phyloP scores from a whole-genome alignment of 1,284 basidiomycete species.

The Apiotrichum gracile region DNA sequence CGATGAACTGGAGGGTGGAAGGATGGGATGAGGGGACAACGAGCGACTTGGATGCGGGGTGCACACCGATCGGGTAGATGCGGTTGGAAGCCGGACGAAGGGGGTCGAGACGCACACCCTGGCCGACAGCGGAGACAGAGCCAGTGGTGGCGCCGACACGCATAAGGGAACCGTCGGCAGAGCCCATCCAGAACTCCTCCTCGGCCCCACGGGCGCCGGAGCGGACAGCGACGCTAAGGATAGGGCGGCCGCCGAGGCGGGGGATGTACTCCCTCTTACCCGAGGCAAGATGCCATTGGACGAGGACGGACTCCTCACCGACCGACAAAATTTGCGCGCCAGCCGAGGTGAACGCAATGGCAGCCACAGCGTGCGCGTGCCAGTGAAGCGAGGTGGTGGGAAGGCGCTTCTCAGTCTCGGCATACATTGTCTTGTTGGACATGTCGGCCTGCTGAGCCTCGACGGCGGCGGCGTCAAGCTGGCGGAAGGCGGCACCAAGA shows the following conservation, averaged over 20 bases:
- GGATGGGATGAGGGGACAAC: slow-evolving; percentile 90
- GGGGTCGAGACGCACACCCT: slow-evolving; percentile 41
- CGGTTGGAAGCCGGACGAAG: slow-evolving; percentile 26
- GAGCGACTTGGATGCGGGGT: slow-evolving; percentile 64
- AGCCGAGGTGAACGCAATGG: slow-evolving; percentile 79
- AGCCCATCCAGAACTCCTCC: slow-evolving; percentile 79
- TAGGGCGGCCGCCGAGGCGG: slow-evolving; percentile 76
- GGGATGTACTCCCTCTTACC: slow-evolving; percentile 87
- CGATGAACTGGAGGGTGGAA: slow-evolving; percentile 87
- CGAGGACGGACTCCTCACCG: slow-evolving; percentile 91
- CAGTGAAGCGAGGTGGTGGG: slow-evolving; percentile 87
- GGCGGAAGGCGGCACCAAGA: slow-evolving; percentile 56
- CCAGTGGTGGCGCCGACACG: slow-evolving; percentile 72
- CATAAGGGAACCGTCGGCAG: slow-evolving; percentile 75
- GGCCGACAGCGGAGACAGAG: slow-evolving; percentile 62
- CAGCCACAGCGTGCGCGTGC: slow-evolving; percentile 94
- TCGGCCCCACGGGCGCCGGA: slow-evolving; percentile 53
- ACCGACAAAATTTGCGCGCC: slow-evolving; percentile 91
- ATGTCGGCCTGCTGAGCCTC: slow-evolving; percentile 7
- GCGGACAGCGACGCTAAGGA: slow-evolving; percentile 61
- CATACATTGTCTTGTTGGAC: slow-evolving; percentile 8
- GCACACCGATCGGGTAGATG: slow-evolving; percentile 56
- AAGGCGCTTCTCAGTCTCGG: slow-evolving; percentile 33
- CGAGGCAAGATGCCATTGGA: slow-evolving; percentile 87
- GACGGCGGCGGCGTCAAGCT: slow-evolving; percentile 23